Percentiles rank a stretch among this genome's conserved stretches.
These are phyloP conservation scores for Candida tammaniensis DNA, from an alignment of 805 yeast species.

Conservation along the genomic window DNA sequence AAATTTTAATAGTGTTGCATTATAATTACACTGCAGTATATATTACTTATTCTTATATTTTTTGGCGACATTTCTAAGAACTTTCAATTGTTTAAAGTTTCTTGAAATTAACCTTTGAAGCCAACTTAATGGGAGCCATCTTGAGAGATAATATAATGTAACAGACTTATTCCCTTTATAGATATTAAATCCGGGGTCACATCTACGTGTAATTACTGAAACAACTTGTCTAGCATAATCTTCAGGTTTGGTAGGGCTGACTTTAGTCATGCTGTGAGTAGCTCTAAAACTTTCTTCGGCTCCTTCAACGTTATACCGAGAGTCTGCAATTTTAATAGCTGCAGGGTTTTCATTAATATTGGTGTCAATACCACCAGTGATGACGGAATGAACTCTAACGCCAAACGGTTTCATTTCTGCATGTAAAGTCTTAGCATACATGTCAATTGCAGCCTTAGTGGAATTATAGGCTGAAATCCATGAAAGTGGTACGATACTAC, in stretches of 20 bases:
- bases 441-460: constrained; percentile 25
- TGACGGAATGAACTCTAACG: constrained; percentile 16
- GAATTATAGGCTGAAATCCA: constrained; percentile 32
- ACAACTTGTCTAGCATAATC: constrained; percentile 26
- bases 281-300: constrained; percentile 17
- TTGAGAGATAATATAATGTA: constrained; percentile 14
- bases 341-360: constrained; percentile 13
- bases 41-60: no score
- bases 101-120: constrained; percentile 17
- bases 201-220: constrained; percentile 14
- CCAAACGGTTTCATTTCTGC: constrained; percentile 18
- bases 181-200: constrained; percentile 26
- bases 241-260: constrained; percentile 15
- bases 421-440: constrained; percentile 17
- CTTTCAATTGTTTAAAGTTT: constrained; percentile 25
- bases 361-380: constrained; percentile 19
- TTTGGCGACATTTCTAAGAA: constrained; percentile 17
- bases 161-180: constrained; percentile 24
- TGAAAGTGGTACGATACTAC: constrained; percentile 28
- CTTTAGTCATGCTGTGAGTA: constrained; percentile 21
- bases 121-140: constrained; percentile 25
- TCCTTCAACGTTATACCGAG: constrained; percentile 11
- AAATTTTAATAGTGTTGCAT: no score
- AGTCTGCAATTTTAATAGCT: neutral
- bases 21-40: no score